A percentile compares a stretch with the other conserved stretches of the same genome.
Conservation (phyloP, 768 basidiomycete species). For the Agaricus sinodeliciosus region DNA sequence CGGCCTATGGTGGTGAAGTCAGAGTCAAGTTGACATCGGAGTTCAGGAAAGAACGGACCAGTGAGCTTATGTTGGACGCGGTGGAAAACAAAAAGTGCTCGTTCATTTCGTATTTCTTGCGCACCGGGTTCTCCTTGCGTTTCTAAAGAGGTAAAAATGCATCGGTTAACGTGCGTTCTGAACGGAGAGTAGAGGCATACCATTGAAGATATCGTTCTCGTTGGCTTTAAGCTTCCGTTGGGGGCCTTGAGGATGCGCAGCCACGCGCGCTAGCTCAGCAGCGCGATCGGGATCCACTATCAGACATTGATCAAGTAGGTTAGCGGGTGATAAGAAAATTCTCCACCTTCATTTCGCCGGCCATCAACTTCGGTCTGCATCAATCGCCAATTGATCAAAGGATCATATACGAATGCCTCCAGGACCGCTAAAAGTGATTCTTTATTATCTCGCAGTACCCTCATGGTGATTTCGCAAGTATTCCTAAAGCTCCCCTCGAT, state of each 20-base stretch:
- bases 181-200: slow-evolving; percentile 31
- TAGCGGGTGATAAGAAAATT: slow-evolving; percentile 1
- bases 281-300: slow-evolving; percentile 43
- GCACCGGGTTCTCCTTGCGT: slow-evolving; percentile 49
- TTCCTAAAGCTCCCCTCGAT: slow-evolving; percentile 96
- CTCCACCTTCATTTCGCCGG: slow-evolving; percentile 59
- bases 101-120: slow-evolving; percentile 86
- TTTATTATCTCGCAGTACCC: slow-evolving; percentile 91
- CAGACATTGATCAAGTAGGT: slow-evolving; percentile 28
- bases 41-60: slow-evolving; percentile 36
- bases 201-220: slow-evolving; percentile 91
- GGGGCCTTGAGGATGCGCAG: slow-evolving; percentile 74
- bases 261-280: slow-evolving; percentile 58
- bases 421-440: slow-evolving; percentile 99
- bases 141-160: slow-evolving; percentile 19
- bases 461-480: slow-evolving; percentile 97
- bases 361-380: slow-evolving; percentile 79
- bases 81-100: slow-evolving; percentile 87
- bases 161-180: neutral
- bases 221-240: slow-evolving; percentile 81
- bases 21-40: neutral
- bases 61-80: slow-evolving; percentile 94
- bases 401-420: slow-evolving; percentile 98
- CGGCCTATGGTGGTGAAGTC: slow-evolving; percentile 44
- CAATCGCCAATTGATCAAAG: slow-evolving; percentile 94